Percentiles rank a stretch among this genome's conserved stretches.
Evolutionary conservation across 805 yeast species (phyloP).

Genomic region (Komagataella mondaviorum): DNA sequence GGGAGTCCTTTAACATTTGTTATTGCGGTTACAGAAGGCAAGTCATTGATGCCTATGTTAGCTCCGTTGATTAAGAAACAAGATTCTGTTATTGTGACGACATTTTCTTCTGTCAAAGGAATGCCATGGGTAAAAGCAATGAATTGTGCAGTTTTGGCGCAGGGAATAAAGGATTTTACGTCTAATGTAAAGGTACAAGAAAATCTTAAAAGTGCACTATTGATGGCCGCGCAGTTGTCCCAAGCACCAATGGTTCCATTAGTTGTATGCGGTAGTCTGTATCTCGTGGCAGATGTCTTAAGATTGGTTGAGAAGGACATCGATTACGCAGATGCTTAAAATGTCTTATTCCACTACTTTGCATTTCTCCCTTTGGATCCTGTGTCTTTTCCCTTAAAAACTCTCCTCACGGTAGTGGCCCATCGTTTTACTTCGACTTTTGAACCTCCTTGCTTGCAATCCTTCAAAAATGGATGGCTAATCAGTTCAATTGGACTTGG

Average conservation of each 20-base stretch:
- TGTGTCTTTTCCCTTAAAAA: slow-evolving; percentile 20
- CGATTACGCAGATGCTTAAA: neutral
- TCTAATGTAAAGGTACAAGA: slow-evolving; percentile 10
- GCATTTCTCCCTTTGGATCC: slow-evolving; percentile 2
- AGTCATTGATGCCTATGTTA: slow-evolving; percentile 40
- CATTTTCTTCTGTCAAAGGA: slow-evolving; percentile 60
- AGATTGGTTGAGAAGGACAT: slow-evolving; percentile 14
- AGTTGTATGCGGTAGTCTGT: slow-evolving; percentile 61
- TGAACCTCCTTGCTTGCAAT: slow-evolving; percentile 16
- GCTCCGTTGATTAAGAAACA: slow-evolving; percentile 28
- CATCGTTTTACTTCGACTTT: slow-evolving; percentile 17
- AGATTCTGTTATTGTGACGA: slow-evolving; percentile 50
- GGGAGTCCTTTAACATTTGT: slow-evolving; percentile 32
- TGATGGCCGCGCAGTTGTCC: neutral
- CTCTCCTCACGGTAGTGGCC: slow-evolving; percentile 22
- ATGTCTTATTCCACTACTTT: neutral
- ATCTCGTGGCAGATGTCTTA: slow-evolving; percentile 46
- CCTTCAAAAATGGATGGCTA: slow-evolving; percentile 19
- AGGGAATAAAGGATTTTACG: slow-evolving; percentile 9
- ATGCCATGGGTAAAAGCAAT: slow-evolving; percentile 87
- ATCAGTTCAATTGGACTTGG: slow-evolving; percentile 64
- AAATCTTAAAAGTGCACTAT: neutral
- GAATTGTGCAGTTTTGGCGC: slow-evolving; percentile 17
- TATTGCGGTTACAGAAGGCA: slow-evolving; percentile 66
- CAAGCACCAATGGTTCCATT: slow-evolving; percentile 6